These are phyloP conservation scores for Rhizopogon sp. DNA, from an alignment of 768 basidiomycete genomes.

Conservation along the genomic window DNA sequence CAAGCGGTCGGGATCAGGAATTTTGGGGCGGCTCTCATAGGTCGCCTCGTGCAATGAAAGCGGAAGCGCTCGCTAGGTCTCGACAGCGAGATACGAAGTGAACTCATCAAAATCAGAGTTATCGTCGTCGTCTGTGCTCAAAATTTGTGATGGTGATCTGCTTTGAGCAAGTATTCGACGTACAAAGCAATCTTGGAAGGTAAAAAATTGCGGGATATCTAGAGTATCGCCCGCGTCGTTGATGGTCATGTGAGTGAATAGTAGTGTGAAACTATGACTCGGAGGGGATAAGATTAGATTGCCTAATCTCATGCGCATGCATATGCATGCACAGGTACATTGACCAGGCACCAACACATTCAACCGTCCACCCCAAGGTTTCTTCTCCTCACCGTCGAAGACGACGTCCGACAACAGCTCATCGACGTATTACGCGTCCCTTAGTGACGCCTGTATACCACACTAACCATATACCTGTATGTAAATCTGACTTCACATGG, in stretches of 20 bases:
- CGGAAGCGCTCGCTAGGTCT: constrained; percentile 45
- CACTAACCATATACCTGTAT: constrained; percentile 9
- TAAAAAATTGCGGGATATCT: background rate
- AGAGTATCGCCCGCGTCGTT: background rate
- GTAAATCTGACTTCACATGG: constrained; percentile 25
- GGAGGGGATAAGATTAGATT: constrained; percentile 1
- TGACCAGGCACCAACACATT: background rate
- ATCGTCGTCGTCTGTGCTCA: constrained; percentile 15
- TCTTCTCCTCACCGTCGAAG: background rate
- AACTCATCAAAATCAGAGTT: constrained; percentile 45
- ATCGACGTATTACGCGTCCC: background rate
- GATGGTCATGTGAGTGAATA: background rate
- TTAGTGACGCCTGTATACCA: background rate
- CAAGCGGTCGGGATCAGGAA: constrained; percentile 33
- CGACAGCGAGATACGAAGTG: constrained; percentile 43
- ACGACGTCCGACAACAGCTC: background rate
- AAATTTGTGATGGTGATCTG: background rate
- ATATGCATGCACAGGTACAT: background rate
- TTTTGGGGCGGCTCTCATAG: constrained; percentile 28
- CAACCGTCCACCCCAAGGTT: background rate
- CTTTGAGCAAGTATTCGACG: constrained; percentile 30
- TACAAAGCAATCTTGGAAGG: constrained; percentile 44
- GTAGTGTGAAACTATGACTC: too few relatives aligned
- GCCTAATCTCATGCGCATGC: background rate
- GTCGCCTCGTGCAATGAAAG: constrained; percentile 29